Conservation (phyloP, 352 stramenopile genomes). For the Thraustochytrium sp. region DNA sequence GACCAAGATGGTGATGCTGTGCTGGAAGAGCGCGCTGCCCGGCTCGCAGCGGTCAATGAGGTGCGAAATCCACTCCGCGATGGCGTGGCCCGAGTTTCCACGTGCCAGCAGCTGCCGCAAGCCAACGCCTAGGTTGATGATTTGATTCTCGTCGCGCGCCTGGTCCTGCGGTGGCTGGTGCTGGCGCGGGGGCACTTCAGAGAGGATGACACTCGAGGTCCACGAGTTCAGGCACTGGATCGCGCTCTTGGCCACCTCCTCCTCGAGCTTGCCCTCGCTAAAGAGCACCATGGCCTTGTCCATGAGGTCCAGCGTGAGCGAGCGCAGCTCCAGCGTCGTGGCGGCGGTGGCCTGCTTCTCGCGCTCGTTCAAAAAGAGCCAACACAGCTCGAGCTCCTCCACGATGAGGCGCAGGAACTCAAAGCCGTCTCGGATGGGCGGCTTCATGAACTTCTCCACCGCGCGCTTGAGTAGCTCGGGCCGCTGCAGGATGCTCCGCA, state of each 20-base stretch:
- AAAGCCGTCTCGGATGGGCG: background rate
- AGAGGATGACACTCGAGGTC: background rate
- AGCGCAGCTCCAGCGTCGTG: background rate
- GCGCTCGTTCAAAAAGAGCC: background rate
- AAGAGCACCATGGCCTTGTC: background rate
- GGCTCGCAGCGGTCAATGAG: background rate
- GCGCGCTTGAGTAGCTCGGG: background rate
- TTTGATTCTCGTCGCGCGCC: background rate
- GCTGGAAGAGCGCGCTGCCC: background rate
- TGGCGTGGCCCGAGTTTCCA: background rate
- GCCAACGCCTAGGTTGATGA: background rate
- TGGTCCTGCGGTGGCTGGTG: background rate
- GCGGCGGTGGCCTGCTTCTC: background rate
- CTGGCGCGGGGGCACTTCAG: background rate
- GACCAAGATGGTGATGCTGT: conserved; percentile 13
- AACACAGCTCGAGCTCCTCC: conserved; percentile 36
- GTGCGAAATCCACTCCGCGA: conserved; percentile 5
- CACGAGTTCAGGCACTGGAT: conserved; percentile 2
- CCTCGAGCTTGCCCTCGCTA: background rate
- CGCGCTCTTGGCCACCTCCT: conserved; percentile 15
- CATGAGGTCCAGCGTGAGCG: conserved; percentile 1
- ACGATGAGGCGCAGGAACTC: conserved; percentile 30
- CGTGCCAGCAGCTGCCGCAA: background rate
- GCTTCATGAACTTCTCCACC: conserved; percentile 9
- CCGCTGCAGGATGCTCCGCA: conserved; percentile 1